Conservation (phyloP, 257 asterid genomes). For the Capsicum rhomboideum region DNA sequence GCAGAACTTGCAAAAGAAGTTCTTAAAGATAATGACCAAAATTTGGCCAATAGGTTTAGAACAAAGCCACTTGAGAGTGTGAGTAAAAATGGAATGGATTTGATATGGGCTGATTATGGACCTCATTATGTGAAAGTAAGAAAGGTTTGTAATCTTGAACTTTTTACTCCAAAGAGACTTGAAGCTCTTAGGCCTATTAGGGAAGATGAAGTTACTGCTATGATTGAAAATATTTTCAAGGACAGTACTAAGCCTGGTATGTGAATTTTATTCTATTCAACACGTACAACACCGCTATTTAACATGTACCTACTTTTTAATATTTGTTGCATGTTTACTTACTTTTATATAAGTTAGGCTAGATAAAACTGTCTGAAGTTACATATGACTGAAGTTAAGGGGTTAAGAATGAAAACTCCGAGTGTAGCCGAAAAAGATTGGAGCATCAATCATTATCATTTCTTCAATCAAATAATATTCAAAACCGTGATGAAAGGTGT, state of each 20-base stretch:
- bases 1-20: conserved; percentile 25
- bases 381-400: not conserved
- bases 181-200: conserved; percentile 72
- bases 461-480: not conserved
- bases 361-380: not conserved
- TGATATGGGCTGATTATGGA: conserved; percentile 91
- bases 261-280: not conserved
- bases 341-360: not conserved
- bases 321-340: not conserved
- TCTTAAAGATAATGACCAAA: conserved; percentile 30
- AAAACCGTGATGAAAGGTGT: too few relatives aligned
- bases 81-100: conserved; percentile 66
- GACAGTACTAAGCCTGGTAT: conserved; percentile 27
- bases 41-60: conserved; percentile 25
- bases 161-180: conserved; percentile 61
- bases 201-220: conserved; percentile 75
- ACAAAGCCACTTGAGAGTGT: conserved; percentile 23
- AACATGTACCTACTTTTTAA: not conserved
- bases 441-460: not conserved
- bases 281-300: not conserved
- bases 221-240: conserved; percentile 60
- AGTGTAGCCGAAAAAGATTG: not conserved
- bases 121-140: conserved; percentile 84
- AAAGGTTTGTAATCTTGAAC: conserved; percentile 72
- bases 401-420: not conserved